Evolutionary conservation across 2,329 filamentous ascomycete species (phyloP), one percentile per base, ranked within the genome.

Genomic region (Verticillium dahliae): DNA sequence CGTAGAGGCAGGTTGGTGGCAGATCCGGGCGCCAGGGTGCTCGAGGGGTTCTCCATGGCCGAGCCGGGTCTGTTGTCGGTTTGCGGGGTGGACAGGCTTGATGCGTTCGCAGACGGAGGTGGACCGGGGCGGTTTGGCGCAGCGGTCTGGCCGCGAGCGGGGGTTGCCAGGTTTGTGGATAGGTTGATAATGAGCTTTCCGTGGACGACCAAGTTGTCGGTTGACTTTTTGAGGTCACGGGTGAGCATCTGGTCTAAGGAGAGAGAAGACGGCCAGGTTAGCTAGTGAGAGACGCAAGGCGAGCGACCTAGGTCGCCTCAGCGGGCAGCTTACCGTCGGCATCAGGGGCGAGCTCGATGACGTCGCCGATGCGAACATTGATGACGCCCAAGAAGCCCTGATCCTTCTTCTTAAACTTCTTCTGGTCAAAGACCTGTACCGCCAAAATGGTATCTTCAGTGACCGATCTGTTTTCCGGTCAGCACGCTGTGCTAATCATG

Each of bases 331-430:
- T 83, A 98, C 95, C 94, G 80, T 98, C 95, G 66, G 92, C 90
- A 62, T 93, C 92, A 62, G 91, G 86, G 65, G 91, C 89, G 67
- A 99, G 81, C 73, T 97, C 94, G 69, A 99, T 92, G 45, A 95
- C 90, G 81, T 96, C 93, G 69, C 95, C 95, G 68, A 99, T 90
- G 62, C 93, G 89, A 69, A 99, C 90, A 74, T 99, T 99, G 72
- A 99, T 97, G 60, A 99, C 95, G 62, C 95, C 95, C 6, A 99
- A 83, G 73, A 99, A 99, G 9, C 95, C 95, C 75, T 99, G 95
- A 70, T 99, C 95, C 92, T 98, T 99, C 86, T 99, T 99, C 84
- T 99, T 99, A 81, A 99, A 99, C 80, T 99, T 99, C 82, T 97
- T 97, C 78, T 99, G 95, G 77, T 99, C 95, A 74, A 99, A 99